Percentiles rank a stretch among this genome's conserved stretches.
Conservation (phyloP, 2,329 filamentous ascomycete genomes). For the Zarea fungicola region DNA sequence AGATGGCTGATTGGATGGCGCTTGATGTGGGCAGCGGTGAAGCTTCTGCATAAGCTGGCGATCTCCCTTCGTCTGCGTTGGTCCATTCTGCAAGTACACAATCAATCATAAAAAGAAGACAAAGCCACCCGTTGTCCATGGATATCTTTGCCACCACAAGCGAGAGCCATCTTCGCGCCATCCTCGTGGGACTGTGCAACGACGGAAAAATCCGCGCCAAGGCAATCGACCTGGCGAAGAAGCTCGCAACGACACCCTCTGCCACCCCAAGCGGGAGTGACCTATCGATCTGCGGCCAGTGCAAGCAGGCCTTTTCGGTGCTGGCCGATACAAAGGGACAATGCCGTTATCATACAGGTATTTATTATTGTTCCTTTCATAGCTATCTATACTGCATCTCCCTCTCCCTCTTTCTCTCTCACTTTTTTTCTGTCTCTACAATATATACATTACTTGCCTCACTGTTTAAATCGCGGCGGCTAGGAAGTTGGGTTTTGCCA, state of each 20-base stretch:
- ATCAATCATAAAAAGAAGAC: too few species aligned
- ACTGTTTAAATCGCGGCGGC: too few species aligned
- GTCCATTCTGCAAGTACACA: neutral
- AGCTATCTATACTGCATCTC: too few species aligned
- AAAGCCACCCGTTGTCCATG: neutral
- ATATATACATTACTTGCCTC: too few species aligned
- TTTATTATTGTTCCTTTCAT: too few species aligned
- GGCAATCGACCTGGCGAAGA: neutral
- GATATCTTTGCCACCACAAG: neutral
- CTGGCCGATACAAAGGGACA: neutral
- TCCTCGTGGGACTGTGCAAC: neutral
- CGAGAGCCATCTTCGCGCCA: neutral
- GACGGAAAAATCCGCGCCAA: neutral
- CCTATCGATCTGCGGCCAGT: conserved; percentile 1
- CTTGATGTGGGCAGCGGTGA: too few species aligned
- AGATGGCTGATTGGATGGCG: too few species aligned
- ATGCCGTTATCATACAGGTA: conserved; percentile 3
- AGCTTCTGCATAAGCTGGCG: too few species aligned
- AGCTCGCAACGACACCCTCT: neutral
- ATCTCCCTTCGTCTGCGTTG: too few species aligned
- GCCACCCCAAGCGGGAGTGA: neutral
- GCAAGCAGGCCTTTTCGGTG: neutral
- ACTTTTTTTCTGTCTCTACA: too few species aligned
- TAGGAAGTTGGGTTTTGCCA: too few species aligned
- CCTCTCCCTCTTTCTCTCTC: too few species aligned